Evolutionary conservation across 495 filamentous ascomycete species (phyloP).

Genomic region (Lepidopterella palustris): DNA sequence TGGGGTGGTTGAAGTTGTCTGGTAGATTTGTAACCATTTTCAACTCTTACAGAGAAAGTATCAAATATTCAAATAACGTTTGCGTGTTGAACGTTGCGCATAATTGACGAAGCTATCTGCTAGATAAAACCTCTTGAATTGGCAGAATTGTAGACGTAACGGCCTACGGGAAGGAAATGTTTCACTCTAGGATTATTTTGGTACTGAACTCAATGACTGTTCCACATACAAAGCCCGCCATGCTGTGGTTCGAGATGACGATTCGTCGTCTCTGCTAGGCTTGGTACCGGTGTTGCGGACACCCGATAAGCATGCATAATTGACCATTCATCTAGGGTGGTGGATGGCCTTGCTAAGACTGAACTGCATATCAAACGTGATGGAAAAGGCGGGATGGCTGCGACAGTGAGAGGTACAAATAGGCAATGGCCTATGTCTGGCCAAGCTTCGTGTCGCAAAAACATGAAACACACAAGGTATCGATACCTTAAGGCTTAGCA

Average conservation of each 20-base stretch:
- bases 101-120: too few species aligned
- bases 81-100: too few species aligned
- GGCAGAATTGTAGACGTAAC: too few species aligned
- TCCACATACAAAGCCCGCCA: not conserved
- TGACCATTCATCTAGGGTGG: not conserved
- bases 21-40: not conserved
- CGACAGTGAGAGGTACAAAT: too few species aligned
- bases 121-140: too few species aligned
- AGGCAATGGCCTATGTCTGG: not conserved
- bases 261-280: not conserved
- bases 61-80: too few species aligned
- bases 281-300: not conserved
- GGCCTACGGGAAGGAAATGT: too few species aligned
- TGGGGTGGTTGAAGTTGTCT: too few species aligned
- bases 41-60: not conserved
- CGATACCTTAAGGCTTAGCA: not conserved
- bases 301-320: not conserved
- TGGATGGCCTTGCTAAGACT: not conserved
- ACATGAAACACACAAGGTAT: not conserved
- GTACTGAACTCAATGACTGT: not conserved
- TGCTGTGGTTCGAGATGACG: not conserved
- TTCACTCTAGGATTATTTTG: not conserved
- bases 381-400: too few species aligned
- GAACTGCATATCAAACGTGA: not conserved
- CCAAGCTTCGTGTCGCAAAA: not conserved